Percentiles rank a stretch among this genome's conserved stretches.
These are phyloP conservation scores for Saccharomycopsis crataegensis DNA, from an alignment of 1,139 yeast genomes.

Conservation along the genomic window DNA sequence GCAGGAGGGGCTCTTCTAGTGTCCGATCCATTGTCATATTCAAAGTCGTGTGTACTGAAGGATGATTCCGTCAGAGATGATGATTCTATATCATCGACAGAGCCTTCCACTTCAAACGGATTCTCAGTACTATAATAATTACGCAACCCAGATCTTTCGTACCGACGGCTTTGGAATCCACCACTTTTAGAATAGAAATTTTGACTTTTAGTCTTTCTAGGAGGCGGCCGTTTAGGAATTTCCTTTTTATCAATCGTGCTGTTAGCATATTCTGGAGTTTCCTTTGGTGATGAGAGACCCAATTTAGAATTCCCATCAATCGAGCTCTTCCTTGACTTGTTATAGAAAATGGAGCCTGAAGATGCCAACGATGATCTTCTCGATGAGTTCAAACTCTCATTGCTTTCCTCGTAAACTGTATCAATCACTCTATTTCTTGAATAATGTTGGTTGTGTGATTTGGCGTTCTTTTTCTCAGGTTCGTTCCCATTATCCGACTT, in stretches of 20 bases:
- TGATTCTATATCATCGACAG: not conserved
- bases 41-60: not conserved
- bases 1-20: not conserved
- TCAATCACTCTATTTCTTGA: slow-evolving; percentile 26
- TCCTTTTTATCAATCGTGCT: not conserved
- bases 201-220: not conserved
- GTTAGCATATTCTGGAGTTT: not conserved
- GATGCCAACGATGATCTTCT: slow-evolving; percentile 3
- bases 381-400: slow-evolving; percentile 11
- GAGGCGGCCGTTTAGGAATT: not conserved
- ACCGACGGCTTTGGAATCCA: slow-evolving; percentile 7
- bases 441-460: slow-evolving; percentile 8
- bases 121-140: slow-evolving; percentile 14
- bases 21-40: not conserved
- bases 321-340: not conserved
- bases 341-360: not conserved
- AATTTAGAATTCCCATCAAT: not conserved
- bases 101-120: slow-evolving; percentile 8
- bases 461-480: not conserved
- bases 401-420: slow-evolving; percentile 27
- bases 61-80: not conserved
- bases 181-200: not conserved
- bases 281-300: not conserved
- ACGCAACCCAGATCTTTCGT: slow-evolving; percentile 14
- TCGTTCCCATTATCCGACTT: not conserved